These are phyloP conservation scores for Ustilago loliicola DNA, from an alignment of 1,284 basidiomycete genomes.

Conservation along the genomic window DNA sequence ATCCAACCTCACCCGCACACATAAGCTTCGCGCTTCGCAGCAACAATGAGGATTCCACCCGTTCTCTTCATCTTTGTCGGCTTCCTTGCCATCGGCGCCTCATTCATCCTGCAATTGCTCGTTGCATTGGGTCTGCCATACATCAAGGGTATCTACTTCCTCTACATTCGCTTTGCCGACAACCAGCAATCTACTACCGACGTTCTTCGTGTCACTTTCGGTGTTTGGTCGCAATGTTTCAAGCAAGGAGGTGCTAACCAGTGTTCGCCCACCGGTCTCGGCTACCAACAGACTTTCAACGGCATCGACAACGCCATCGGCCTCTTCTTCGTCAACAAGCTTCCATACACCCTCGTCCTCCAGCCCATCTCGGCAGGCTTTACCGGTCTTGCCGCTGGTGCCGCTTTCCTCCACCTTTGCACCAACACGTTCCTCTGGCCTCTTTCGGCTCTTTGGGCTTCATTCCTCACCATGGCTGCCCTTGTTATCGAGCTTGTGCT, in stretches of 20 bases:
- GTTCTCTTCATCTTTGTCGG: constrained; percentile 46
- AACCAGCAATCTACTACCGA: constrained; percentile 3
- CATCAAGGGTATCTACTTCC: constrained; percentile 62
- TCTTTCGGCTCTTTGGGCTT: constrained; percentile 56
- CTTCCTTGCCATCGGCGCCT: constrained; percentile 60
- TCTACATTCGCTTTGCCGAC: constrained; percentile 44
- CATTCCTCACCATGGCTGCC: constrained; percentile 51
- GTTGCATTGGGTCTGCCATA: constrained; percentile 58
- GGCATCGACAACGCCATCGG: constrained; percentile 30
- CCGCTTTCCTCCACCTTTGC: constrained; percentile 59
- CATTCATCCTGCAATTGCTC: constrained; percentile 61
- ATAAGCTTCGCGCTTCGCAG: constrained; percentile 1
- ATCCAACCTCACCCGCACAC: not conserved
- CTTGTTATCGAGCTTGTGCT: constrained; percentile 60
- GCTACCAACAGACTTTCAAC: constrained; percentile 45
- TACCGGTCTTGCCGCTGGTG: constrained; percentile 57
- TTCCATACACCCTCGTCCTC: constrained; percentile 59
- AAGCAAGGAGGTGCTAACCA: constrained; percentile 4
- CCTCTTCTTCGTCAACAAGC: constrained; percentile 52
- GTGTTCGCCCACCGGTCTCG: constrained; percentile 51
- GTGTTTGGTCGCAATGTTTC: constrained; percentile 59
- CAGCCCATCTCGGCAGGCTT: constrained; percentile 63
- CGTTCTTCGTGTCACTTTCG: constrained; percentile 35
- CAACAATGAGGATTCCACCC: constrained; percentile 38
- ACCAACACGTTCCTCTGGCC: constrained; percentile 60